Evolutionary conservation across 2,329 filamentous ascomycete genomes (phyloP).

Genomic region (Teratosphaeria gauchensis): DNA sequence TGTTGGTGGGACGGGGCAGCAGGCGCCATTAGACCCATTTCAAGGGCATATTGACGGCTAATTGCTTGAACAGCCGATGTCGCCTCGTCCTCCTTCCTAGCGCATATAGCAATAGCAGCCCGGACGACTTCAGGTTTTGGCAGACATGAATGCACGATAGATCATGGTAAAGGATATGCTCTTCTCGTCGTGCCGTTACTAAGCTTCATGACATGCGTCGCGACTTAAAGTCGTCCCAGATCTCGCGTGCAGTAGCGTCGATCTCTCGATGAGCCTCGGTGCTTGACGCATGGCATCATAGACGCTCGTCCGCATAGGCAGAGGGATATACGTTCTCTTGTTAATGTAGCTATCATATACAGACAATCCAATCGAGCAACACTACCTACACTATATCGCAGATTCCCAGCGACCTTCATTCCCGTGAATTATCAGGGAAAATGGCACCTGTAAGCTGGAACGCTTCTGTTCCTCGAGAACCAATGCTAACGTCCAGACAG

Average conservation of each 20-base stretch:
- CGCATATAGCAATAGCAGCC: too few species aligned
- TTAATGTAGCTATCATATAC: too few species aligned
- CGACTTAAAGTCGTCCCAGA: not conserved
- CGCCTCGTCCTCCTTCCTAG: too few species aligned
- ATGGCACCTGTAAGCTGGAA: not conserved
- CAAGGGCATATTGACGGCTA: not conserved
- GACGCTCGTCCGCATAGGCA: not conserved
- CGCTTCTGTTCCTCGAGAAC: not conserved
- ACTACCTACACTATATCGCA: not conserved
- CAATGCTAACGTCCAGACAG: not conserved
- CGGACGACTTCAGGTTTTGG: too few species aligned
- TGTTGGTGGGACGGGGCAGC: not conserved
- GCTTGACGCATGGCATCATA: not conserved
- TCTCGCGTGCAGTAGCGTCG: not conserved
- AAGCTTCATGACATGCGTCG: not conserved
- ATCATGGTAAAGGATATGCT: too few species aligned
- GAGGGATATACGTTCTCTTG: too few species aligned
- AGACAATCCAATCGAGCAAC: not conserved
- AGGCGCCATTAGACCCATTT: not conserved
- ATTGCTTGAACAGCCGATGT: too few species aligned
- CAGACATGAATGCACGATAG: too few species aligned
- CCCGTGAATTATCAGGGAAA: too few species aligned
- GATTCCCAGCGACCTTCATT: not conserved
- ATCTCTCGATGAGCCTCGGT: not conserved
- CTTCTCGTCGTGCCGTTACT: not conserved